Base-by-base conservation (phyloP, 306 rosid genomes). In the Argentina anserina region DNA sequence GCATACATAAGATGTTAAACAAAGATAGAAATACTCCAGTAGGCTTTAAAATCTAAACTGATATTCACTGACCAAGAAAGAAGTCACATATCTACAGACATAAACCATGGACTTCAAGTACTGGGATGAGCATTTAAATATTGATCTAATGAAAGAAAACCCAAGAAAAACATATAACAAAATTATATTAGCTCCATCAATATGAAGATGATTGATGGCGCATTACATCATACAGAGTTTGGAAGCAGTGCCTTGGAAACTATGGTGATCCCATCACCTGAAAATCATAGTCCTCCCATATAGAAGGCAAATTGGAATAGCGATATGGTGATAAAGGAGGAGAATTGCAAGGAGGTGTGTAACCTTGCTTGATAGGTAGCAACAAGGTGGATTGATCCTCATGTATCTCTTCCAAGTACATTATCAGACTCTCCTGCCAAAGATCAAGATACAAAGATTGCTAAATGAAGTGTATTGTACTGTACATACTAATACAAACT, bases 401-500 rank as follows among this genome's bases (percentile, higher is more conserved):
- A 39, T 81, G 67, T 34, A 88, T 71, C 77, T 86, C 88, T 76
- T 83, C 84, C 71, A 80, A 66, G 61, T 40, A 63, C 41, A 36
- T 36, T 41, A 34, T 12, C 23, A 47, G 33, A 72, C 53, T 75
- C 69, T 81, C 84, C 7, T 47, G 33, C 89, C 87, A 15, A 71
- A 72, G 29, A 12, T 11, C 21, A 10, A 46, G 71, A 46, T 3
- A 14, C 15, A 10, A 26, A 18, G 29, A 52, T 52, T 23, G 64
- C 6, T 23, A 2, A 17, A 67, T 20, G 23, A 18, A 50, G 12
- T 26, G n/a, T 14, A 7, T 41, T 15, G 25, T 58, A 42, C 43
- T 8, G 43, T 40, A 8, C 12, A 42, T 14, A 12, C 10, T 42
- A 15, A 42, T 42, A 14, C 15, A 42, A 12, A 11, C 46, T 42